phyloP scores from a whole-genome alignment of 305 asterid genomes.

The Fraxinus ornus region DNA sequence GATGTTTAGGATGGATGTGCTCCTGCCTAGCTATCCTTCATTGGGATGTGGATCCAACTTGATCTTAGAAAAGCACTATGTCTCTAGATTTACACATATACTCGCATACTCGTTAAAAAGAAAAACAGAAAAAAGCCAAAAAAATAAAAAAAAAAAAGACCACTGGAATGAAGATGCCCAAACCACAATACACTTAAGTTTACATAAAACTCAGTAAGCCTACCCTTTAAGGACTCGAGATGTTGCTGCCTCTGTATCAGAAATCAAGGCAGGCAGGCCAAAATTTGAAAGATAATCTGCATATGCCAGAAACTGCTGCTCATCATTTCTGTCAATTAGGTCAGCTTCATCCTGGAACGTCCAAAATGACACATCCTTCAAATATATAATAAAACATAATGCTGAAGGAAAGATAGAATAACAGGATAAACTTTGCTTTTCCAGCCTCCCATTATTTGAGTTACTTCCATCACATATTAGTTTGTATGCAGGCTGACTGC shows the following conservation, averaged over 20 bases:
- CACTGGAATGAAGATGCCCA: background rate
- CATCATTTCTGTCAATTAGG: slow-evolving; percentile 61
- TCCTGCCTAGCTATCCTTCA: background rate
- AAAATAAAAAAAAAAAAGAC: background rate
- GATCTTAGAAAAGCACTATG: background rate
- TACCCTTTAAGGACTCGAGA: slow-evolving; percentile 83
- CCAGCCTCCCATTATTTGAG: background rate
- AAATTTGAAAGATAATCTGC: slow-evolving; percentile 77
- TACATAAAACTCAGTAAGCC: slow-evolving; percentile 21
- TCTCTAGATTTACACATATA: background rate
- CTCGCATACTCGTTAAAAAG: background rate
- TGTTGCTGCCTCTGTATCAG: slow-evolving; percentile 61
- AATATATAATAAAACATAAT: slow-evolving; percentile 20
- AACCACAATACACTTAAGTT: background rate
- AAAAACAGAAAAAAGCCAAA: background rate
- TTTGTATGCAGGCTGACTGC: background rate
- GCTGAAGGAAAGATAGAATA: slow-evolving; percentile 1
- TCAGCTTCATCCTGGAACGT: slow-evolving; percentile 64
- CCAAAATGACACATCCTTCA: slow-evolving; percentile 16
- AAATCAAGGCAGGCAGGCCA: slow-evolving; percentile 63
- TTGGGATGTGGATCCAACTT: background rate
- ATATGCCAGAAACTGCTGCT: slow-evolving; percentile 74
- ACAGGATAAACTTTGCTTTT: background rate
- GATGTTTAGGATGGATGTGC: background rate
- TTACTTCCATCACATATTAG: background rate